Evolutionary conservation across 2,329 filamentous ascomycete species (phyloP).

Genomic region (Ophiostoma himal-ulmi): DNA sequence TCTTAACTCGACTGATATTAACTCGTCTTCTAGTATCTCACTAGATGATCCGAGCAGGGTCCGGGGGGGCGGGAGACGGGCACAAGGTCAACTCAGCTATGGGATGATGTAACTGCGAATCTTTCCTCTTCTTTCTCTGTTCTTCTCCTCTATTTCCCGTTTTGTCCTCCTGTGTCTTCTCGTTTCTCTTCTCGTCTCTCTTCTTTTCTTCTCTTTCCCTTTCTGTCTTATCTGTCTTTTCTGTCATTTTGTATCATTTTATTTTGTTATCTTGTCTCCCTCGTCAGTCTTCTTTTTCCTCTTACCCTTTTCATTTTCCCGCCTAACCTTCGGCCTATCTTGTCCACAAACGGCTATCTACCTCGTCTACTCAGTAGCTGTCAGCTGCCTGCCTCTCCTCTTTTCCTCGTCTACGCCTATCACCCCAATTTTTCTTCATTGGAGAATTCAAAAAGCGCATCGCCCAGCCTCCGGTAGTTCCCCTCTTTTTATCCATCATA

Average conservation of each 20-base stretch:
- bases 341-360: neutral
- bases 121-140: neutral
- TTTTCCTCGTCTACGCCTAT: neutral
- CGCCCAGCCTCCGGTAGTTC: neutral
- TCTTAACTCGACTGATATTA: neutral
- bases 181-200: neutral
- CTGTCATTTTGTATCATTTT: neutral
- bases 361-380: neutral
- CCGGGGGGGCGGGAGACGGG: conserved; percentile 4
- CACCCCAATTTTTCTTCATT: neutral
- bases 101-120: conserved; percentile 11
- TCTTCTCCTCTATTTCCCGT: neutral
- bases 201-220: conserved; percentile 6
- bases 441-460: neutral
- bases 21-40: neutral
- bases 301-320: neutral
- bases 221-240: conserved; percentile 10
- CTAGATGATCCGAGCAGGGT: conserved; percentile 13
- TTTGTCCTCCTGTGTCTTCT: neutral
- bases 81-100: neutral
- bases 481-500: conserved; percentile 7
- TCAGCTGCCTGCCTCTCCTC: neutral
- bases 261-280: neutral
- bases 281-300: conserved; percentile 10
- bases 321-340: neutral